A percentile compares a stretch with the other conserved stretches of the same genome.
Conservation (phyloP, 768 basidiomycete genomes). For the Boletus sp. region DNA sequence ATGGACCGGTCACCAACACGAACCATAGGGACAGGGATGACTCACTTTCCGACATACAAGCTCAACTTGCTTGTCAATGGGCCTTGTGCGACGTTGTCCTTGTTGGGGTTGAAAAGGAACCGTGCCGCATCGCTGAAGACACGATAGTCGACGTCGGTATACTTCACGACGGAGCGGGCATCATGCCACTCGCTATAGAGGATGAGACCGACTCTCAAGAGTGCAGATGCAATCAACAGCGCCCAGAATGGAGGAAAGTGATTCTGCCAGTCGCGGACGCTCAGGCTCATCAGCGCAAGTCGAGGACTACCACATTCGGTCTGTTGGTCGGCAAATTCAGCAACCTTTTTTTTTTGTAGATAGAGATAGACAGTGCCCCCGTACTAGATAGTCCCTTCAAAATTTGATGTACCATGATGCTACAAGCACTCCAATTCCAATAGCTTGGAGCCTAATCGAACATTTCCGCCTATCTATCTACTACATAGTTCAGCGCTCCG, state of each 20-base stretch:
- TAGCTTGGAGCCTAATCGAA: too few relatives aligned
- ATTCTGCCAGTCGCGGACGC: slow-evolving; percentile 10
- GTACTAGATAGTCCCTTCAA: too few relatives aligned
- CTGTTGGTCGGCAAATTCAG: too few relatives aligned
- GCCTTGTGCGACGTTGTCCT: slow-evolving; percentile 59
- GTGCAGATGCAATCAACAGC: slow-evolving; percentile 52
- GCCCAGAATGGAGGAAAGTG: slow-evolving; percentile 42
- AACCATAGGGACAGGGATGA: slow-evolving; percentile 15
- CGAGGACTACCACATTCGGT: too few relatives aligned
- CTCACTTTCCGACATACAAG: slow-evolving; percentile 72
- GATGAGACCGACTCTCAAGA: slow-evolving; percentile 68
- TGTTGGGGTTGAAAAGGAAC: slow-evolving; percentile 56
- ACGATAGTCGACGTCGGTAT: slow-evolving; percentile 97
- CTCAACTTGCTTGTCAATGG: slow-evolving; percentile 43
- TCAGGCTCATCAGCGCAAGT: neutral
- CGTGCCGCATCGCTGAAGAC: slow-evolving; percentile 92
- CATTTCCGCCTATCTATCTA: too few relatives aligned
- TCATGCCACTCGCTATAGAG: slow-evolving; percentile 92
- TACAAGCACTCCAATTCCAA: too few relatives aligned
- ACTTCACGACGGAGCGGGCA: slow-evolving; percentile 77
- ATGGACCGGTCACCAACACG: slow-evolving; percentile 3
- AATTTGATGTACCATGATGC: too few relatives aligned
- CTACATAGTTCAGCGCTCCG: too few relatives aligned
- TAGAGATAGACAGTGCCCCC: too few relatives aligned
- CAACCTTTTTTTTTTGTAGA: too few relatives aligned